phyloP scores from a whole-genome alignment of 345 rosid genomes.

The Melaleuca alternifolia region DNA sequence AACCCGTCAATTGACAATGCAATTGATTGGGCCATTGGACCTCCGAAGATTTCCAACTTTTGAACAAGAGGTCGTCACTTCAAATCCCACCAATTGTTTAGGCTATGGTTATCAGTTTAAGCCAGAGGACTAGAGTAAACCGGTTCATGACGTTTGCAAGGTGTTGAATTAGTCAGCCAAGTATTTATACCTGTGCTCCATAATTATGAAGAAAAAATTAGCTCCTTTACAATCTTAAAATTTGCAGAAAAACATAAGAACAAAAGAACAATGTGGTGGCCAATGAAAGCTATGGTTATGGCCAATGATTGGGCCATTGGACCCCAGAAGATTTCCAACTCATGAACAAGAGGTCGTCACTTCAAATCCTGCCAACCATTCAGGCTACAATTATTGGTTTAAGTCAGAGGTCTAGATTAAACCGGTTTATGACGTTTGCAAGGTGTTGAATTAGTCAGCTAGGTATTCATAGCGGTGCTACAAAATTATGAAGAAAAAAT shows the following conservation, averaged over 20 bases:
- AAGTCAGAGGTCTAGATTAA: too few relatives aligned
- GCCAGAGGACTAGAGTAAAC: background rate
- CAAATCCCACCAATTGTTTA: background rate
- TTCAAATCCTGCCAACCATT: too few relatives aligned
- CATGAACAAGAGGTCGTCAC: too few relatives aligned
- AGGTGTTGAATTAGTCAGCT: too few relatives aligned
- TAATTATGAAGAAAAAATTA: background rate
- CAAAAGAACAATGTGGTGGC: too few relatives aligned
- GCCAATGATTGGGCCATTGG: too few relatives aligned
- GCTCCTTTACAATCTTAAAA: background rate
- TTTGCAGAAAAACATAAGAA: background rate
- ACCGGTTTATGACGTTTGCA: too few relatives aligned
- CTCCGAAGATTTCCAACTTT: background rate
- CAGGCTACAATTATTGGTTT: too few relatives aligned
- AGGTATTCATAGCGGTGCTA: too few relatives aligned
- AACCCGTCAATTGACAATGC: background rate
- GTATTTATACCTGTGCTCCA: accelerated
- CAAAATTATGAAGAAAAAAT: too few relatives aligned
- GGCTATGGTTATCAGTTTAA: background rate
- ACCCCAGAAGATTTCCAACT: too few relatives aligned
- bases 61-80: background rate
- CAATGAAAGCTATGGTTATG: background rate
- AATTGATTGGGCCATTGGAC: background rate
- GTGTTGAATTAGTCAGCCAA: background rate
- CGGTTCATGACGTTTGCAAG: background rate